Conservation (phyloP, 192 early-diverging fungal genomes). For the Podila epicladia region DNA sequence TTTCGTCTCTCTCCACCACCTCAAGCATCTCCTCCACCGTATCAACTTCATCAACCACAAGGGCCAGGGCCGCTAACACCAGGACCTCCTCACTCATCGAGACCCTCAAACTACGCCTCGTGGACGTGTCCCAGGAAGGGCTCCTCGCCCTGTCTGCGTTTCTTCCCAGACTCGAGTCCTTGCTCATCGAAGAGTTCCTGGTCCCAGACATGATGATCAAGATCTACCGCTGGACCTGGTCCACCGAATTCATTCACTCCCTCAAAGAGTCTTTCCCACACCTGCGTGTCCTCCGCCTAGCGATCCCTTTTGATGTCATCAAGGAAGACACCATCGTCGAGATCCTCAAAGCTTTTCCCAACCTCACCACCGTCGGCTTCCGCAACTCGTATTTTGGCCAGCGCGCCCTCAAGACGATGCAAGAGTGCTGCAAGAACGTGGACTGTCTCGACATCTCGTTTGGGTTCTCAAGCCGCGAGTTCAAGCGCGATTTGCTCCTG, state of each 20-base stretch:
- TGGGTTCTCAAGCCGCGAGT: constrained; percentile 10
- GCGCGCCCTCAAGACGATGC: constrained; percentile 25
- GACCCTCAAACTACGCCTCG: constrained; percentile 27
- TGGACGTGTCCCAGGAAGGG: constrained; percentile 37
- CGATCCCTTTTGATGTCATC: constrained; percentile 34
- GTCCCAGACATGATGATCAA: constrained; percentile 50
- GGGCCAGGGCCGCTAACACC: background rate
- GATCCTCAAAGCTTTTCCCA: constrained; percentile 32
- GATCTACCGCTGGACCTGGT: constrained; percentile 46
- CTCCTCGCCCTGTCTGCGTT: constrained; percentile 16
- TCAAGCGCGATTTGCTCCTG: constrained; percentile 20
- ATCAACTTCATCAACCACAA: background rate
- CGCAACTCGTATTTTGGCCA: constrained; percentile 30
- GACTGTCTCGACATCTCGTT: constrained; percentile 38
- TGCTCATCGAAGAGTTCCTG: constrained; percentile 43
- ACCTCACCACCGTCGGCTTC: constrained; percentile 35
- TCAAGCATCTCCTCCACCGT: background rate
- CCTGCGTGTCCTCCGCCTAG: constrained; percentile 18
- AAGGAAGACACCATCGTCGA: constrained; percentile 39
- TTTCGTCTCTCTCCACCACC: background rate
- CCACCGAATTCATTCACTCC: constrained; percentile 21
- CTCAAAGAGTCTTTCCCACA: constrained; percentile 18
- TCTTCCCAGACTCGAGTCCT: constrained; percentile 13
- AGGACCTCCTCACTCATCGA: constrained; percentile 7
- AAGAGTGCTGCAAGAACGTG: constrained; percentile 22